Evolutionary conservation across 2,329 filamentous ascomycete species (phyloP), one percentile per base, ranked within the genome.

Genomic region (Zymoseptoria pseudotritici): DNA sequence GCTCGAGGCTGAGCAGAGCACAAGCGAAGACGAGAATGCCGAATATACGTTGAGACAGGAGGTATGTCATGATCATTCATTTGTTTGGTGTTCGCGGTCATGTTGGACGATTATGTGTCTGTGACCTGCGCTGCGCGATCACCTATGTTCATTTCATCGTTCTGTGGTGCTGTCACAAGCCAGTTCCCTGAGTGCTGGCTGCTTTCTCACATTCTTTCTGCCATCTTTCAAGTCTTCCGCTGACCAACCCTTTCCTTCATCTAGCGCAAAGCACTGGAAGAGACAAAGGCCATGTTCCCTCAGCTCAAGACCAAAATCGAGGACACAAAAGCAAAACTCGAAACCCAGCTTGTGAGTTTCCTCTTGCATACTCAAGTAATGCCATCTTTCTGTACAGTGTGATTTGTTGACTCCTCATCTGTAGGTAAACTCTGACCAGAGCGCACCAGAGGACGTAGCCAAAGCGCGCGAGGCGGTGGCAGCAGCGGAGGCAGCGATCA

Each of bases 31-130:
- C 11, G 85, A 86, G 67, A 96, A 97, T 75, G 85, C 83, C 55
- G 86, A 89, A 66, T 97, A 84, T 71, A 82, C 86, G 65, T 70
- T 97, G 69, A 94, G 86, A 77, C 93, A 99, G 74, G 89, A 96
- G 83, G 94, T 96, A 74, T 50, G 82, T 70, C 4, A 13, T 31
- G 3, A 31, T 52, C 42, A 19, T 42, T 59, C 24, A 7, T 31
- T 59, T 24, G 36, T 51, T 56, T 8, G 29, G 29, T 50, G 55
- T 21, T 55, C 13, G 36, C 36, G 4, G 11, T 42, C 36, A 42
- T 42, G 36, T 6, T 26, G 24, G 24, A 26, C 24, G 24, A 26
- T 8, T 26, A 26, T 53, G 58, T 58, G 50, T 61, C 51, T 29
- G 50, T 6, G 11, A 42, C 24, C 24, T 26, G 24, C 24, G 24